Conservation (phyloP, 2,329 filamentous ascomycete species). For the Colletotrichum chrysophilum region DNA sequence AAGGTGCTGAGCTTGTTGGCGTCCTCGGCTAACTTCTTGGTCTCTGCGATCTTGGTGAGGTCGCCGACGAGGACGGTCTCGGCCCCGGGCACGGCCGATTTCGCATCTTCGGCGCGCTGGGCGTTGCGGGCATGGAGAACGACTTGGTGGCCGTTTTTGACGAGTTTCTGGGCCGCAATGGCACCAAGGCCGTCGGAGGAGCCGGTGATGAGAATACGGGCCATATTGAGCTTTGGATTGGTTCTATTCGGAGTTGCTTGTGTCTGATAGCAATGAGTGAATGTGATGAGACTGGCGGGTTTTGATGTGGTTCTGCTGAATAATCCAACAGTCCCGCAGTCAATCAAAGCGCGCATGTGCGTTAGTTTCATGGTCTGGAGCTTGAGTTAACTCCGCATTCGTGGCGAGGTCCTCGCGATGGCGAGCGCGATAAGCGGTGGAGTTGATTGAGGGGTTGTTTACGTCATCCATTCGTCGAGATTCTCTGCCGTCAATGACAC, state of each 20-base stretch:
- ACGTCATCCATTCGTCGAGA: background rate
- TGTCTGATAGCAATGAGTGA: background rate
- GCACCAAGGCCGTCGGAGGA: slow-evolving; percentile 63
- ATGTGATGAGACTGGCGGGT: background rate
- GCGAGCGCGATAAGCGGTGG: background rate
- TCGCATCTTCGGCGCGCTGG: slow-evolving; percentile 55
- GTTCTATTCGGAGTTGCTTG: background rate
- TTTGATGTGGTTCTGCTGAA: background rate
- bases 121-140: slow-evolving; percentile 61
- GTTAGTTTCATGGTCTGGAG: background rate
- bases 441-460: background rate
- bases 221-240: background rate
- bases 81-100: slow-evolving; percentile 51
- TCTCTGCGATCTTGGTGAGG: slow-evolving; percentile 54
- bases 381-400: background rate
- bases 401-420: background rate
- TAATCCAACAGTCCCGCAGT: background rate
- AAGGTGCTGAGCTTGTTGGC: slow-evolving; percentile 55
- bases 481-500: background rate
- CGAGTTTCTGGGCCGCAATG: slow-evolving; percentile 53
- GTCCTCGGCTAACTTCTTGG: slow-evolving; percentile 54
- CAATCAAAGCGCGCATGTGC: background rate
- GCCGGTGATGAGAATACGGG: slow-evolving; percentile 50
- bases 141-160: slow-evolving; percentile 57
- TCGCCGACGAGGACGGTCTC: slow-evolving; percentile 58